A percentile compares a stretch with the other conserved stretches of the same genome.
Conservation (phyloP, 352 stramenopile species). For the Globisporangium sylvaticum region DNA sequence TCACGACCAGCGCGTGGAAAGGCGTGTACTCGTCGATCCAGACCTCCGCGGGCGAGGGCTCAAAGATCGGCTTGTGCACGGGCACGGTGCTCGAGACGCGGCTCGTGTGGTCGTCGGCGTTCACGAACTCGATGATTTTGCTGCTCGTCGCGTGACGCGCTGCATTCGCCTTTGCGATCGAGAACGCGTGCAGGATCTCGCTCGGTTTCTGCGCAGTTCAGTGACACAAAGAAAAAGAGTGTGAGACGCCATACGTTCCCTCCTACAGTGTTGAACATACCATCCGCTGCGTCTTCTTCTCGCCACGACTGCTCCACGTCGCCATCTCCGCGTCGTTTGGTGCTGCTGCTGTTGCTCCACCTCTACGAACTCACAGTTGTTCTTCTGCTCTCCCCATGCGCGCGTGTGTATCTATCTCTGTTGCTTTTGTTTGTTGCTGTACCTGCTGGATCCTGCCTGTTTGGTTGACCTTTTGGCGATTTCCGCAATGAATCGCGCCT, state of each 20-base stretch:
- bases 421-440: not conserved
- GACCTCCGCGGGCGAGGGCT: conserved; percentile 74
- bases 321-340: not conserved
- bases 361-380: not conserved
- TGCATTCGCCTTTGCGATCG: conserved; percentile 44
- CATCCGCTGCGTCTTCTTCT: conserved; percentile 19
- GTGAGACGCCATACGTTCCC: not conserved
- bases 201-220: conserved; percentile 44
- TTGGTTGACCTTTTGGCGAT: not conserved
- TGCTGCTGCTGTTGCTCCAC: not conserved
- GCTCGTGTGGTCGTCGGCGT: conserved; percentile 67
- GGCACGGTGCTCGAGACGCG: conserved; percentile 65
- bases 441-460: not conserved
- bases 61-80: conserved; percentile 85
- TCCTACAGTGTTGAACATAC: not conserved
- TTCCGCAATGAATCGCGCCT: conserved; percentile 1
- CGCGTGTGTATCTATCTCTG: not conserved
- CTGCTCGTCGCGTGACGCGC: conserved; percentile 27
- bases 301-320: conserved; percentile 16
- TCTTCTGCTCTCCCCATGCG: not conserved
- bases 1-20: conserved; percentile 78
- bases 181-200: conserved; percentile 61
- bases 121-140: conserved; percentile 63
- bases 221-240: not conserved
- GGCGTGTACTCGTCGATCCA: conserved; percentile 92